These are phyloP conservation scores for Fagopyrum esculentum DNA, from an alignment of 148 eudicot genomes.

Conservation along the genomic window DNA sequence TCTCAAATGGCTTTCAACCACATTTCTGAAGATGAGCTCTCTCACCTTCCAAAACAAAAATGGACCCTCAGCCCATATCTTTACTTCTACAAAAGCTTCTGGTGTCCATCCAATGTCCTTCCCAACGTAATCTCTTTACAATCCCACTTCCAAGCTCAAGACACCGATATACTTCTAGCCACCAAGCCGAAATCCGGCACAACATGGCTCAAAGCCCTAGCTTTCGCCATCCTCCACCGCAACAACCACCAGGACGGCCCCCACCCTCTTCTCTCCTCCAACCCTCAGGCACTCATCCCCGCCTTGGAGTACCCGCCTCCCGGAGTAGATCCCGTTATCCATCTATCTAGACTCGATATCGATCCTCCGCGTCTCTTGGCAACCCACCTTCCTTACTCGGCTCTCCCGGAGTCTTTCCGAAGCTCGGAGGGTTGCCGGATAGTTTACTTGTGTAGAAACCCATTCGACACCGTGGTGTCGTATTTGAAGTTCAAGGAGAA, in stretches of 20 bases:
- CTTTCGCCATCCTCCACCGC: neutral
- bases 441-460: slow-evolving; percentile 18
- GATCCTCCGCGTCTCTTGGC: slow-evolving; percentile 5
- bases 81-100: slow-evolving; percentile 19
- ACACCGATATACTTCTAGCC: slow-evolving; percentile 12
- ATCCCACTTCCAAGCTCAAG: slow-evolving; percentile 7
- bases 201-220: slow-evolving; percentile 13
- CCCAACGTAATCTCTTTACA: slow-evolving; percentile 11
- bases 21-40: too few species aligned
- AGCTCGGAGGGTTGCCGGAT: slow-evolving; percentile 7
- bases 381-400: neutral
- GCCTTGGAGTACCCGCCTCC: neutral
- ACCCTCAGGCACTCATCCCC: neutral
- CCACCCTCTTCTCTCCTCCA: slow-evolving; percentile 1
- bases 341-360: neutral
- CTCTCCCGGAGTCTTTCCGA: neutral
- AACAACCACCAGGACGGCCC: neutral
- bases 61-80: slow-evolving; percentile 5
- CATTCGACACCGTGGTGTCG: slow-evolving; percentile 7
- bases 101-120: slow-evolving; percentile 15
- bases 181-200: slow-evolving; percentile 12
- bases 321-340: neutral
- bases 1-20: too few species aligned
- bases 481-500: neutral
- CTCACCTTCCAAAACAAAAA: neutral